Evolutionary conservation across 306 rosid species (phyloP).

Genomic region (Hippophae rhamnoides): DNA sequence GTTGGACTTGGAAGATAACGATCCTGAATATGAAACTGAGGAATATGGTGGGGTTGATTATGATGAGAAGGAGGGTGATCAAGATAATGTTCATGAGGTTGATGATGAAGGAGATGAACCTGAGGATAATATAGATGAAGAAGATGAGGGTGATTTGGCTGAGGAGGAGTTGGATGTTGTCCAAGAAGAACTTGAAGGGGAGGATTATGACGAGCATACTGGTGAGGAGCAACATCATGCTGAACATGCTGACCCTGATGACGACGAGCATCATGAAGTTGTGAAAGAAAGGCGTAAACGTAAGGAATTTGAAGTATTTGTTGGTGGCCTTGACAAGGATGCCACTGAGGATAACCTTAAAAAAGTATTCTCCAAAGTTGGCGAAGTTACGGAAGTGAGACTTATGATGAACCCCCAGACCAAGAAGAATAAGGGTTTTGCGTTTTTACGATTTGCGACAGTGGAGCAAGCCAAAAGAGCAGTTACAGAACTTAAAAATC

Average conservation of each 20-base stretch:
- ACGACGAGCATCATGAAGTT: slow-evolving; percentile 78
- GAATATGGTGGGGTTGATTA: slow-evolving; percentile 83
- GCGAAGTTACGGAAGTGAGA: slow-evolving; percentile 85
- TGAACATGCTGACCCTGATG: slow-evolving; percentile 57
- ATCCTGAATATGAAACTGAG: slow-evolving; percentile 86
- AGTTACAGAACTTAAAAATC: slow-evolving; percentile 64
- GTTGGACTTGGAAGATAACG: slow-evolving; percentile 89
- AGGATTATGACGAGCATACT: slow-evolving; percentile 61
- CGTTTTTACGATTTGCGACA: slow-evolving; percentile 81
- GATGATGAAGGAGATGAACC: slow-evolving; percentile 66
- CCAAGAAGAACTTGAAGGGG: slow-evolving; percentile 69
- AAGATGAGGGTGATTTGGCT: slow-evolving; percentile 61
- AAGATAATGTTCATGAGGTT: slow-evolving; percentile 55
- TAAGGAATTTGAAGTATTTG: slow-evolving; percentile 94
- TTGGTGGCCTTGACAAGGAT: slow-evolving; percentile 95
- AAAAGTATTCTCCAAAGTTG: slow-evolving; percentile 64
- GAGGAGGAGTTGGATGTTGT: slow-evolving; percentile 78
- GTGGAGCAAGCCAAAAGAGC: slow-evolving; percentile 91
- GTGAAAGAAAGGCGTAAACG: slow-evolving; percentile 86
- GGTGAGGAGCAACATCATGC: slow-evolving; percentile 48
- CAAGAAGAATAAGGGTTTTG: slow-evolving; percentile 94
- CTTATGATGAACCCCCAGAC: slow-evolving; percentile 95
- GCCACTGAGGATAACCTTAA: slow-evolving; percentile 80
- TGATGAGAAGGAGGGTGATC: slow-evolving; percentile 90
- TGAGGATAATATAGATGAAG: slow-evolving; percentile 65